Evolutionary conservation across 2,329 filamentous ascomycete genomes (phyloP), one percentile per base, ranked within the genome.

Genomic region (Chrysoporthe puriensis): DNA sequence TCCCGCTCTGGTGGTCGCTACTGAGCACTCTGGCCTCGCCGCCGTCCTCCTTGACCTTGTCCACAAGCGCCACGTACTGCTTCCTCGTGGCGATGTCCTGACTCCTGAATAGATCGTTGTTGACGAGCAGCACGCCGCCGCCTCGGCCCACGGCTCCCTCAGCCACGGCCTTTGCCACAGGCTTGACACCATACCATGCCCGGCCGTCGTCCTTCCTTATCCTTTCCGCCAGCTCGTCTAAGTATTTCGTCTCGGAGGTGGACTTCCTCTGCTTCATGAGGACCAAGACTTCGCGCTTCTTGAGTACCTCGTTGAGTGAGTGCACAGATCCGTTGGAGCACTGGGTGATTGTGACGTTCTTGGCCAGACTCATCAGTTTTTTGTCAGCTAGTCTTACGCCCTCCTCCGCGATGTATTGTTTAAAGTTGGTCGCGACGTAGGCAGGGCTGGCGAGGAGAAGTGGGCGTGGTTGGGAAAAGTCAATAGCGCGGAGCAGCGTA

Each of bases 1-100:
- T 91, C 0, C 96, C 96, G 77, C 94, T 97, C 81, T 97, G 95
- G 78, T 98, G 95, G 75, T 96, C 91, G 74, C 92, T 94, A 78
- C 95, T 98, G 40, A 98, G 80, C n/a, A 98, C 88, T 64, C 92
- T 85, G 0, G 93, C 92, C 72, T 97, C 94, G 1, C 95, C 96
- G 5, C 95, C 96, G 71, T 93, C 90, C 3, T 89, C 89, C 71
- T 90, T 88, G n/a, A 98, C 95, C 70, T 90, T 90, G 77, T 98
- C 95, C 3, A 98, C 94, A 58, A 98, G 83, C 9, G 82, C 82
- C 0, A 98, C 95, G 84, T 94, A 98, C 71, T 89, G 87, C 76
- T 90, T 92, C 72, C 96, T 85, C 68, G 89, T 90, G 0, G 83
- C 85, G 6, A 97, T 85, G 67, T 96, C 90, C 73, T 95, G 87